Evolutionary conservation across 2,329 filamentous ascomycete species (phyloP).

Genomic region (Xylariaceae sp.): DNA sequence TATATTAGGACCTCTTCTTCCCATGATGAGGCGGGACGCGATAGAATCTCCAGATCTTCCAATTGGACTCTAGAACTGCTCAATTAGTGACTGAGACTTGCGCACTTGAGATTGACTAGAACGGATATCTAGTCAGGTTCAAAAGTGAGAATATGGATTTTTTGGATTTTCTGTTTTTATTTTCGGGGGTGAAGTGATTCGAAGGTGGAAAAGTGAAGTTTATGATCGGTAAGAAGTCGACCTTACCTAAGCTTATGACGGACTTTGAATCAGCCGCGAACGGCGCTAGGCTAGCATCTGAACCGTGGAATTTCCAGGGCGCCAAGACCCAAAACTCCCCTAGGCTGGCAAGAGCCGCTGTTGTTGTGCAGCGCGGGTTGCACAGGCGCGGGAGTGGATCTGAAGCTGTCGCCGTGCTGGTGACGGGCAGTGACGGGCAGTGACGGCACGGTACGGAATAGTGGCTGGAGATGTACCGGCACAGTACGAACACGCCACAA

Average conservation of each 20-base stretch:
- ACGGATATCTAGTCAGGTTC: not conserved
- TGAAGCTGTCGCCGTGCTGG: not conserved
- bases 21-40: not conserved
- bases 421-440: not conserved
- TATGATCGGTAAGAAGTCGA: not conserved
- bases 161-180: not conserved
- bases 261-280: not conserved
- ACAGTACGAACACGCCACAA: not conserved
- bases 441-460: not conserved
- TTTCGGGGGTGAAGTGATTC: not conserved
- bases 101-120: not conserved
- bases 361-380: not conserved
- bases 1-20: conserved; percentile 1
- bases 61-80: not conserved
- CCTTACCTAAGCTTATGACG: not conserved
- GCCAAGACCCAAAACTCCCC: not conserved
- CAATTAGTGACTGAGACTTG: not conserved
- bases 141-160: not conserved
- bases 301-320: conserved; percentile 4
- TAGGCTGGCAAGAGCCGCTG: not conserved
- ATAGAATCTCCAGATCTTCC: not conserved
- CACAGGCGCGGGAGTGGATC: too few species aligned
- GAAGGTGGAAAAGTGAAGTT: conserved; percentile 1
- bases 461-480: not conserved
- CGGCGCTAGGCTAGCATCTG: not conserved